Percentiles rank a stretch among this genome's conserved stretches.
Evolutionary conservation across 2,329 filamentous ascomycete species (phyloP).

Genomic region (Eutypa lata): DNA sequence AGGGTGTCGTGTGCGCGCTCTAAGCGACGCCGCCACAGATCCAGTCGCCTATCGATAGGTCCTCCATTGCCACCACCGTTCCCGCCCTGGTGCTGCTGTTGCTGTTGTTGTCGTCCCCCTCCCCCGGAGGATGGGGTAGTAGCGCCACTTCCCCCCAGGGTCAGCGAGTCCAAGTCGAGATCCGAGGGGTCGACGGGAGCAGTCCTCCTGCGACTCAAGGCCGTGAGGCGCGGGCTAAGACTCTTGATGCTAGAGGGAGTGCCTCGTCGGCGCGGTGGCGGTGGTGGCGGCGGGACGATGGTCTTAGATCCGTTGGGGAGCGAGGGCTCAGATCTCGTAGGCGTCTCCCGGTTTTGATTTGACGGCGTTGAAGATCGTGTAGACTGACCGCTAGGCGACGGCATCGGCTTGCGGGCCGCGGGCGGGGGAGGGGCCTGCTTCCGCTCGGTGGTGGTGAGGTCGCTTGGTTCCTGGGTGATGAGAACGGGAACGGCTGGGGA

Average conservation of each 20-base stretch:
- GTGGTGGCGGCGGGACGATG: slow-evolving; percentile 39
- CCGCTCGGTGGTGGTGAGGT: slow-evolving; percentile 4
- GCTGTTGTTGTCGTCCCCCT: slow-evolving; percentile 11
- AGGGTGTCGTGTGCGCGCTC: slow-evolving; percentile 61
- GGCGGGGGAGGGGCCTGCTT: slow-evolving; percentile 31
- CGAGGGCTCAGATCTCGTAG: slow-evolving; percentile 22
- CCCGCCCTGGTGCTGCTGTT: slow-evolving; percentile 17
- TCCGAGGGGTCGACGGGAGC: slow-evolving; percentile 31
- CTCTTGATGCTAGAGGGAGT: slow-evolving; percentile 33
- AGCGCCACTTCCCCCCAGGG: slow-evolving; percentile 24
- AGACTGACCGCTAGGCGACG: slow-evolving; percentile 10
- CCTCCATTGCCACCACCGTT: slow-evolving; percentile 42
- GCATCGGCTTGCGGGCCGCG: slow-evolving; percentile 31
- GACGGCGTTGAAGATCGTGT: slow-evolving; percentile 29
- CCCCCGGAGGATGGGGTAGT: slow-evolving; percentile 17
- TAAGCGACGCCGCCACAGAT: slow-evolving; percentile 68
- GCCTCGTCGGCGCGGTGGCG: slow-evolving; percentile 44
- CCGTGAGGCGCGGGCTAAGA: slow-evolving; percentile 28
- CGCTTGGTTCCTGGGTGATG: slow-evolving; percentile 7
- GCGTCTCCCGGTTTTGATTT: slow-evolving; percentile 15
- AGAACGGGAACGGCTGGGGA: slow-evolving; percentile 20
- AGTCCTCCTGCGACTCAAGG: too few species aligned
- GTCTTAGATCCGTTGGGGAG: slow-evolving; percentile 10
- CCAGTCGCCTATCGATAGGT: slow-evolving; percentile 58
- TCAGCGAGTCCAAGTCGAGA: slow-evolving; percentile 38